Evolutionary conservation across 2,329 filamentous ascomycete genomes (phyloP).

Genomic region (Sclerotinia minor): DNA sequence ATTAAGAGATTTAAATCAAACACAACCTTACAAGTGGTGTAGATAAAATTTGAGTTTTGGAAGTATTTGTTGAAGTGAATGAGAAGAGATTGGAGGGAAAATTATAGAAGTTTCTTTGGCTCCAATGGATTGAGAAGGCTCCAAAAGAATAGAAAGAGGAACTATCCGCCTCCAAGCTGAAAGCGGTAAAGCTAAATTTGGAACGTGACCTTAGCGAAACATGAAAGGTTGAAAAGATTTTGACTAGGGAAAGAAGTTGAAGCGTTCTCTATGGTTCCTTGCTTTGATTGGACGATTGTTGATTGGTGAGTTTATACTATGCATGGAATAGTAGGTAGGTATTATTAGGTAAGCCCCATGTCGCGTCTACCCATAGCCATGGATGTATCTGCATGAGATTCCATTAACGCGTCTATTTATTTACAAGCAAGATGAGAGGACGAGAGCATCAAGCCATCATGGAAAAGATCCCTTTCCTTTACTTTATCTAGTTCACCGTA

Average conservation of each 20-base stretch:
- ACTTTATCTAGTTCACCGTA: no score
- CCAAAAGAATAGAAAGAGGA: conserved; percentile 19
- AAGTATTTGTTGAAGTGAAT: conserved; percentile 15
- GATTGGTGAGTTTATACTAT: conserved; percentile 5
- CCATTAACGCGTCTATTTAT: conserved; percentile 12
- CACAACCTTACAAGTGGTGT: conserved; percentile 18
- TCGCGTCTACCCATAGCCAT: not conserved
- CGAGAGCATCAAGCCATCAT: not conserved
- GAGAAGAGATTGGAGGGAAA: conserved; percentile 19
- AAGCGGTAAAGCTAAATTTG: conserved; percentile 9
- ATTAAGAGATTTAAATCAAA: not conserved
- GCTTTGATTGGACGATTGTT: not conserved
- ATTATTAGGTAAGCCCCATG: not conserved
- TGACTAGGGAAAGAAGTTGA: not conserved
- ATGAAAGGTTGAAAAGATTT: not conserved
- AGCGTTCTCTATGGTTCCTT: not conserved
- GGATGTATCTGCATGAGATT: not conserved
- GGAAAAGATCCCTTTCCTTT: not conserved
- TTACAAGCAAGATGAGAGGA: not conserved
- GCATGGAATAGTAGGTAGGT: not conserved
- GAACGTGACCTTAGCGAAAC: conserved; percentile 20
- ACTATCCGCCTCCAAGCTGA: conserved; percentile 18
- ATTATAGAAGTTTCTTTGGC: conserved; percentile 25
- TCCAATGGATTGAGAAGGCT: conserved; percentile 21
- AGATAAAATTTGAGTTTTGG: conserved; percentile 27